Base-by-base conservation (phyloP, 2,329 filamentous ascomycete genomes). In the Diaporthe sp. region DNA sequence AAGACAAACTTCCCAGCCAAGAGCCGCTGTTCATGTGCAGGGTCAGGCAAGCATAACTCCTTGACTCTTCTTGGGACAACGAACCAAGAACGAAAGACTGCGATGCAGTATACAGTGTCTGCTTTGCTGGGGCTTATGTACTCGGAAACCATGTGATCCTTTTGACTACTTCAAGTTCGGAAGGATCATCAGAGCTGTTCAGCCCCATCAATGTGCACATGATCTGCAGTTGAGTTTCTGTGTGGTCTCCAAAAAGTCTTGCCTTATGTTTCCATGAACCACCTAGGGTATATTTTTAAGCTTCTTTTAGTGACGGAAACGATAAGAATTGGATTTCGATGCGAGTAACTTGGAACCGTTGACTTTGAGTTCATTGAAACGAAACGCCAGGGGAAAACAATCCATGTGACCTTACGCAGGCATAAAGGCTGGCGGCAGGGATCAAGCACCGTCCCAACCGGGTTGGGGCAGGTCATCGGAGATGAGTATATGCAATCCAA, bases 401-500 rank as follows among this genome's bases (percentile, higher is more conserved):
- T 8, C 42, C 47, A 50, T 65, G 42, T 25, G 42, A 66, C 44
- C 42, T 65, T 19, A 37, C 30, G 44, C 44, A 51, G 44, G 61
- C 61, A 66, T 66, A 13, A 50, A 51, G 13, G 44, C 42, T 35
- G 44, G 8, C 3, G 44, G 44, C 61, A 66, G 61, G 61, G 61
- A 25, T 66, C 8, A 17, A n/a, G 44, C 22, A 66, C 13, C 27
- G 8, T 37, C 22, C 42, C 30, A 25, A 35, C 61, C 61, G 61
- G 61, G 30, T 25, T 51, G 10, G 61, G 61, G n/a, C 19, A 17
- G 37, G 61, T 25, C 19, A 15, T 27, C 61, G 61, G 61, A 66
- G 61, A 66, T 66, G 61, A 51, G 61, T 47, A 66, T 66, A 66
- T 66, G 61, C 61, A 51, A 25, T 51, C 15, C 42, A 15, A 66